phyloP scores from a whole-genome alignment of 768 basidiomycete genomes.

The Russula dissimulans region DNA sequence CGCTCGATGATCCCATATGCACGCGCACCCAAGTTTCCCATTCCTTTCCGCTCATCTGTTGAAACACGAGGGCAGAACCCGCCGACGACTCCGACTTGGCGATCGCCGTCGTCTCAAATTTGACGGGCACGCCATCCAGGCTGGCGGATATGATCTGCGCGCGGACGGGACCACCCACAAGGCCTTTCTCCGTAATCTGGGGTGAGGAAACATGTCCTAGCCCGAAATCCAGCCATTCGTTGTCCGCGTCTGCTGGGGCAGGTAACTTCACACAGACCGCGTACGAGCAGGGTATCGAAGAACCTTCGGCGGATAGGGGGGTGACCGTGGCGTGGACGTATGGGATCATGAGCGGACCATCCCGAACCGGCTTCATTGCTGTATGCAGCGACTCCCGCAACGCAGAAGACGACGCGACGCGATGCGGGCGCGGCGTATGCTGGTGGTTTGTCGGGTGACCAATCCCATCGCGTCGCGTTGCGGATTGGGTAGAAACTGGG shows the following conservation, averaged over 20 bases:
- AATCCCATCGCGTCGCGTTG: conserved; percentile 15
- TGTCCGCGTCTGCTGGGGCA: conserved; percentile 47
- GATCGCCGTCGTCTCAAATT: conserved; percentile 43
- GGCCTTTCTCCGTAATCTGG: conserved; percentile 19
- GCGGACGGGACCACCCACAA: conserved; percentile 28
- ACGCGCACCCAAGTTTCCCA: conserved; percentile 63
- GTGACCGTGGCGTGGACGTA: conserved; percentile 47
- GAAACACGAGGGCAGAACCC: conserved; percentile 35
- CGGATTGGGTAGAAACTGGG: conserved; percentile 6
- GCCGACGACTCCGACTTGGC: conserved; percentile 29
- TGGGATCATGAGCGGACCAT: conserved; percentile 55
- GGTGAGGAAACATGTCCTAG: conserved; percentile 37
- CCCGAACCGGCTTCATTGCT: conserved; percentile 33
- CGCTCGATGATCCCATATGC: conserved; percentile 41
- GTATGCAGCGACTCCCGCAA: conserved; percentile 23
- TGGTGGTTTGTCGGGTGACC: conserved; percentile 21
- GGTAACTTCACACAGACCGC: conserved; percentile 50
- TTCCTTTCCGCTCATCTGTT: conserved; percentile 44
- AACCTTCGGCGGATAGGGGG: conserved; percentile 30
- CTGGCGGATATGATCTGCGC: conserved; percentile 52
- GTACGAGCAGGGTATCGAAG: conserved; percentile 37
- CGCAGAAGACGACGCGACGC: conserved; percentile 20
- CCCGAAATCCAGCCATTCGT: conserved; percentile 74
- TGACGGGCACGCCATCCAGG: conserved; percentile 56
- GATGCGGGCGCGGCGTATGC: conserved; percentile 20